phyloP scores from a whole-genome alignment of 2,329 filamentous ascomycete species.

The Aspergillus glaucus region DNA sequence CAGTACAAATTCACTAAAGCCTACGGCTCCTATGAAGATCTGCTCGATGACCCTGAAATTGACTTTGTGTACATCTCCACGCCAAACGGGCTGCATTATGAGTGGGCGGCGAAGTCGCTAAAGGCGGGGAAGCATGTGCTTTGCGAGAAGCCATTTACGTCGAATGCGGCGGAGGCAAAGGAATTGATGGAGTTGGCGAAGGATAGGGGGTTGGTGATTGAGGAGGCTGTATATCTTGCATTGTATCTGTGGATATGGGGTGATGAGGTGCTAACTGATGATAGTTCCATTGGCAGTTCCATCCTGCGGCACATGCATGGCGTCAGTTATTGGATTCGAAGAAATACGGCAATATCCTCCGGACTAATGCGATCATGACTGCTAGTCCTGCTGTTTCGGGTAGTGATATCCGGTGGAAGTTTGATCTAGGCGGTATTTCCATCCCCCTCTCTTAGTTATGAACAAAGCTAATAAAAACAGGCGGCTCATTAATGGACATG shows the following conservation, averaged over 20 bases:
- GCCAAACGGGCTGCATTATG: constrained; percentile 32
- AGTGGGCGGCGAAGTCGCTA: constrained; percentile 40
- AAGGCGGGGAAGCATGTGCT: constrained; percentile 24
- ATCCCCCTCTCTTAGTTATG: not conserved
- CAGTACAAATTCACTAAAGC: constrained; percentile 46
- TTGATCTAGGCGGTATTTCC: constrained; percentile 23
- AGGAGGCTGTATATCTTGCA: constrained; percentile 40
- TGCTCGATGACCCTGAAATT: constrained; percentile 25
- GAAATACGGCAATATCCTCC: constrained; percentile 27
- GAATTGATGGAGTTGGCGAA: constrained; percentile 36
- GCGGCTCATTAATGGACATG: constrained; percentile 36
- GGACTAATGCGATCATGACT: constrained; percentile 20
- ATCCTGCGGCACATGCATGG: constrained; percentile 35
- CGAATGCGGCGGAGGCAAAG: constrained; percentile 34
- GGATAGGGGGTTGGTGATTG: constrained; percentile 38
- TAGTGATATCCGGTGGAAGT: constrained; percentile 36
- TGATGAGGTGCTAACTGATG: not conserved
- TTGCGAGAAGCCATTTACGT: constrained; percentile 24
- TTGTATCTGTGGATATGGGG: not conserved
- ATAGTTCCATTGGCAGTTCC: constrained; percentile 38
- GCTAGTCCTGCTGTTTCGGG: constrained; percentile 18
- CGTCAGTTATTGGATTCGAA: constrained; percentile 28
- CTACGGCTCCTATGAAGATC: constrained; percentile 21
- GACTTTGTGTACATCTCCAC: constrained; percentile 50
- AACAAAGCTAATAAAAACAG: constrained; percentile 5